These are phyloP conservation scores for Annulohypoxylon truncatum DNA, from an alignment of 2,329 filamentous ascomycete genomes.

Conservation along the genomic window DNA sequence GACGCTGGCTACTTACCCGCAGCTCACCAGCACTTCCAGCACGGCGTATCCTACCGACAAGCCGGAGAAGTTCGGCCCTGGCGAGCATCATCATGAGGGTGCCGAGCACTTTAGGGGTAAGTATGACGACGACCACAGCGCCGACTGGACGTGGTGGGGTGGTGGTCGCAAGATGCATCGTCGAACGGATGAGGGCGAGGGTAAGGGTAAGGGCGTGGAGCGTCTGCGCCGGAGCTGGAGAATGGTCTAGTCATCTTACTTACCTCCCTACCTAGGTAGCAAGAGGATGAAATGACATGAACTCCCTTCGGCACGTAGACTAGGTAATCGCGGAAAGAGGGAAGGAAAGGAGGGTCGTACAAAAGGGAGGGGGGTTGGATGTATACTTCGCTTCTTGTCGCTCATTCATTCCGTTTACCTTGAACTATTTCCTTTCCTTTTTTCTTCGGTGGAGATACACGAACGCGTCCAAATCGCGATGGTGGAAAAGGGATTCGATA, in stretches of 20 bases:
- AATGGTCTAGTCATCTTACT: constrained; percentile 15
- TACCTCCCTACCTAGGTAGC: background rate
- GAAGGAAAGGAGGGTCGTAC: constrained; percentile 10
- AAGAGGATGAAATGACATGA: background rate
- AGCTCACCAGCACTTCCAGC: constrained; percentile 1
- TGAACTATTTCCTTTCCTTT: constrained; percentile 3
- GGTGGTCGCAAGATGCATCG: background rate
- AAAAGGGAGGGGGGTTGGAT: constrained; percentile 22
- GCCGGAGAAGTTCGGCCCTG: background rate
- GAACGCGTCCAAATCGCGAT: background rate
- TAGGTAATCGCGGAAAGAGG: background rate
- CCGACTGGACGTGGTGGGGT: constrained; percentile 17
- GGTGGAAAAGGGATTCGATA: constrained; percentile 6
- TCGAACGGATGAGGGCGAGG: background rate
- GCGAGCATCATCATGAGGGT: background rate
- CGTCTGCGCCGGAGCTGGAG: constrained; percentile 32
- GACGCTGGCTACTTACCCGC: constrained; percentile 29
- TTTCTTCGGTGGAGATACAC: constrained; percentile 19
- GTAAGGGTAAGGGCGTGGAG: background rate
- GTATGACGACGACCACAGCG: constrained; percentile 1
- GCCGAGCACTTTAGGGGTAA: background rate
- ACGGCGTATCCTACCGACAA: constrained; percentile 20
- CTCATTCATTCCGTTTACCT: constrained; percentile 20
- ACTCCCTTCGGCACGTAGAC: background rate
- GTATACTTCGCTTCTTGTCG: constrained; percentile 35